These are phyloP conservation scores for Boletus sp. DNA, from an alignment of 768 basidiomycete species.

Conservation along the genomic window DNA sequence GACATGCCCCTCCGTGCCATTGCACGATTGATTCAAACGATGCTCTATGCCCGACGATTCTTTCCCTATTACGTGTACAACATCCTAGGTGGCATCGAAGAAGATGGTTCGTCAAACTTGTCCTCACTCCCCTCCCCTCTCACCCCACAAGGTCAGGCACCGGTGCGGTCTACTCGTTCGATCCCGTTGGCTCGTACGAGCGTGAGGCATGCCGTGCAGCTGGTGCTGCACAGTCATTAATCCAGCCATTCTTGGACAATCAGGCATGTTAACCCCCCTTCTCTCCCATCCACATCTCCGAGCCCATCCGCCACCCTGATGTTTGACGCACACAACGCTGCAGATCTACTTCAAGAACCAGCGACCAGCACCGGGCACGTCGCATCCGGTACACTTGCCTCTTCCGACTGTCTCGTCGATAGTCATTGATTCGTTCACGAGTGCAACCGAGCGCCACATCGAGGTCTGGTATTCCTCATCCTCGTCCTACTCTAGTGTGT, in stretches of 20 bases:
- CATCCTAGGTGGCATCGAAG: conserved; percentile 93
- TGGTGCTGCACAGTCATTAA: conserved; percentile 88
- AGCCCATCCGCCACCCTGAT: conserved; percentile 33
- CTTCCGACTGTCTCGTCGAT: conserved; percentile 76
- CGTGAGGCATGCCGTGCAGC: conserved; percentile 95
- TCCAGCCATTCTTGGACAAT: conserved; percentile 98
- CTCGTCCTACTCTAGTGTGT: not conserved
- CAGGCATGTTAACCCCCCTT: conserved; percentile 58
- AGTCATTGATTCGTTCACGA: conserved; percentile 94
- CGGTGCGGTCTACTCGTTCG: conserved; percentile 99
- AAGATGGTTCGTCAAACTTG: conserved; percentile 68
- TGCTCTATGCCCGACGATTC: conserved; percentile 94
- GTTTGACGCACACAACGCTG: conserved; percentile 15
- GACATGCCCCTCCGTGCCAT: conserved; percentile 97
- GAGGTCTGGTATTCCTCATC: conserved; percentile 55
- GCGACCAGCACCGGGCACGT: conserved; percentile 61
- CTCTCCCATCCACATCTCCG: conserved; percentile 33
- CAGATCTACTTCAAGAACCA: conserved; percentile 99
- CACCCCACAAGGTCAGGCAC: conserved; percentile 51
- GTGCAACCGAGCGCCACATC: conserved; percentile 97
- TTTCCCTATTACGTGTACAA: conserved; percentile 99
- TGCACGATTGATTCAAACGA: conserved; percentile 96
- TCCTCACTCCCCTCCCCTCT: not conserved
- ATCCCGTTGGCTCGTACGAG: conserved; percentile 98
- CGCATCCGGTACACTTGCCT: conserved; percentile 80